phyloP scores from a whole-genome alignment of 495 filamentous ascomycete genomes.

The Penicillium roqueforti region DNA sequence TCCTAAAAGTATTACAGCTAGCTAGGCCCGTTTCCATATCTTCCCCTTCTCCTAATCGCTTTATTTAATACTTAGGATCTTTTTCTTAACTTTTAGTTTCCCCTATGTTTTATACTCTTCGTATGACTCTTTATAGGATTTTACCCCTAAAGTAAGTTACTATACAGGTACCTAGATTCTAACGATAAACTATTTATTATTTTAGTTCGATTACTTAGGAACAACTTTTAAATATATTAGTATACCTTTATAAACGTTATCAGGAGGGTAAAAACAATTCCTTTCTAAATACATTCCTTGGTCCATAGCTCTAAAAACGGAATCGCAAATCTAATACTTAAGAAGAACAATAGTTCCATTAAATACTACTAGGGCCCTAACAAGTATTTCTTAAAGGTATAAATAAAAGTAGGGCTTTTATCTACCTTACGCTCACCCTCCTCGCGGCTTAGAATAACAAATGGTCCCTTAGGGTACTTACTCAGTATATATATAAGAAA shows the following conservation, averaged over 20 bases:
- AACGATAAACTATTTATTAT: slow-evolving; percentile 34
- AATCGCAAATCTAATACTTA: slow-evolving; percentile 68
- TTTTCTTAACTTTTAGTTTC: not conserved
- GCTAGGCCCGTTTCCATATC: slow-evolving; percentile 29
- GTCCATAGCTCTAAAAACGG: slow-evolving; percentile 64
- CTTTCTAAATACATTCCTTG: slow-evolving; percentile 61
- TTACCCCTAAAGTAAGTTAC: slow-evolving; percentile 2
- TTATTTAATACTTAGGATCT: not conserved
- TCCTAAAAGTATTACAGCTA: slow-evolving; percentile 49
- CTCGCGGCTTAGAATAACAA: slow-evolving; percentile 32
- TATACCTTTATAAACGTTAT: slow-evolving; percentile 63
- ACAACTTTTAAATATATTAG: too few relatives aligned
- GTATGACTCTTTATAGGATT: not conserved
- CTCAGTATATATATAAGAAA: slow-evolving; percentile 47
- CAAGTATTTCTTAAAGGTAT: slow-evolving; percentile 34
- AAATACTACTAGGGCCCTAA: slow-evolving; percentile 44
- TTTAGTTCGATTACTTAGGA: too few relatives aligned
- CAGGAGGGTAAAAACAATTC: slow-evolving; percentile 60
- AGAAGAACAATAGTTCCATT: slow-evolving; percentile 71
- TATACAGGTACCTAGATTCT: slow-evolving; percentile 30
- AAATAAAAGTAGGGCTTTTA: slow-evolving; percentile 33
- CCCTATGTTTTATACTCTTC: not conserved
- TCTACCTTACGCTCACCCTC: slow-evolving; percentile 40
- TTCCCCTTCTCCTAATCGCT: slow-evolving; percentile 1
- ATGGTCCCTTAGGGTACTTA: slow-evolving; percentile 31